Evolutionary conservation across 2,329 filamentous ascomycete species (phyloP).

Genomic region (Penicillium sp.): DNA sequence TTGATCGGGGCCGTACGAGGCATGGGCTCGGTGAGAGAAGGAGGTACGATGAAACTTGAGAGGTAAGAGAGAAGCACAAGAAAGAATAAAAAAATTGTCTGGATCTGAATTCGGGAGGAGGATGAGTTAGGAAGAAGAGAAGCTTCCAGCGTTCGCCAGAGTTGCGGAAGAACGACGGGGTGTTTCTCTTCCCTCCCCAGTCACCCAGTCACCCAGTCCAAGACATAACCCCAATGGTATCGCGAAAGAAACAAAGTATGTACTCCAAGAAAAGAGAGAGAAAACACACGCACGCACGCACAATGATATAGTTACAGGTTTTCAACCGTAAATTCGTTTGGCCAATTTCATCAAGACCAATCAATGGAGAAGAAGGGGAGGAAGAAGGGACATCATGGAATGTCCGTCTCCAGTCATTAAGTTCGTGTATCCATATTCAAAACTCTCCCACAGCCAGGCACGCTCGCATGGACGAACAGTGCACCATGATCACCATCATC

Average conservation of each 20-base stretch:
- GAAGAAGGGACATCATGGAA: not conserved
- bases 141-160: not conserved
- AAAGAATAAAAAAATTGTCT: too few relatives aligned
- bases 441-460: not conserved
- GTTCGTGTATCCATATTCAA: constrained; percentile 22
- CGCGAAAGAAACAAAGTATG: too few relatives aligned
- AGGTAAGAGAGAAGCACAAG: not conserved
- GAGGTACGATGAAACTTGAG: constrained; percentile 3
- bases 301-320: constrained; percentile 22
- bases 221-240: too few relatives aligned
- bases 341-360: constrained; percentile 22
- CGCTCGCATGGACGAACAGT: not conserved
- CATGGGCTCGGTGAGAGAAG: constrained; percentile 6
- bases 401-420: constrained; percentile 25
- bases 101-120: not conserved
- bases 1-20: constrained; percentile 10
- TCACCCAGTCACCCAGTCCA: too few relatives aligned
- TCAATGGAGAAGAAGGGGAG: not conserved
- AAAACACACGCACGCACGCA: too few relatives aligned
- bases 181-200: too few relatives aligned
- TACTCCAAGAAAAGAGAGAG: constrained; percentile 2
- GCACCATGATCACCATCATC: not conserved
- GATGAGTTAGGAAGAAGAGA: not conserved
- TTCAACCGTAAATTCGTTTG: constrained; percentile 23
- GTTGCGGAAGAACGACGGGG: not conserved